Evolutionary conservation across 805 yeast species (phyloP).

Genomic region (Clavispora phyllophila): DNA sequence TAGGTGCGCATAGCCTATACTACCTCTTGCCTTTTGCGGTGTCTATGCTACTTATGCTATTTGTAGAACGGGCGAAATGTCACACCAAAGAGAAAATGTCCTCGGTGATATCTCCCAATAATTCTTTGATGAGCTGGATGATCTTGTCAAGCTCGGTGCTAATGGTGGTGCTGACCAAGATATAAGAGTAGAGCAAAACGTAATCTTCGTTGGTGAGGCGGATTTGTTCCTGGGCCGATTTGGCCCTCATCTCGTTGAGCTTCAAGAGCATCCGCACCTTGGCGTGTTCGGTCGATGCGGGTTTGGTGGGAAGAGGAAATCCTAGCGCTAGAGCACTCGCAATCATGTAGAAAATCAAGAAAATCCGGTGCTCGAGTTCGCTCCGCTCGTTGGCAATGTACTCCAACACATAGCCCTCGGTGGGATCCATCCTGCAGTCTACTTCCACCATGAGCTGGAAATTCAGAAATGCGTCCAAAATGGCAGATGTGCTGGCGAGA

Average conservation of each 20-base stretch:
- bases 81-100: slow-evolving; percentile 49
- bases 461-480: slow-evolving; percentile 72
- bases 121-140: slow-evolving; percentile 46
- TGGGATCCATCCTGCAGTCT: slow-evolving; percentile 47
- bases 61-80: background rate
- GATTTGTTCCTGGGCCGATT: slow-evolving; percentile 17
- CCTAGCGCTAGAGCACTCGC: slow-evolving; percentile 73
- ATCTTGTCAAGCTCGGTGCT: slow-evolving; percentile 60
- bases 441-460: slow-evolving; percentile 63
- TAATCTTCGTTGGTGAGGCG: slow-evolving; percentile 62
- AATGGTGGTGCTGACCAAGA: slow-evolving; percentile 64
- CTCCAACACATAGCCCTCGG: slow-evolving; percentile 53
- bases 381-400: slow-evolving; percentile 53
- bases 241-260: slow-evolving; percentile 51
- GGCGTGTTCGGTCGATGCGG: slow-evolving; percentile 74
- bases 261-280: slow-evolving; percentile 64
- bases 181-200: slow-evolving; percentile 69
- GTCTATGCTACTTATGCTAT: background rate
- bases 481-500: slow-evolving; percentile 52
- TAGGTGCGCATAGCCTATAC: too few relatives aligned
- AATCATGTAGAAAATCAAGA: slow-evolving; percentile 71
- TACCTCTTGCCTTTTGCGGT: too few relatives aligned
- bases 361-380: slow-evolving; percentile 69
- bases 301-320: slow-evolving; percentile 70
- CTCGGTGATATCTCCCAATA: slow-evolving; percentile 64